Evolutionary conservation across 2,329 filamentous ascomycete genomes (phyloP).

Genomic region (Beauveria sp.): DNA sequence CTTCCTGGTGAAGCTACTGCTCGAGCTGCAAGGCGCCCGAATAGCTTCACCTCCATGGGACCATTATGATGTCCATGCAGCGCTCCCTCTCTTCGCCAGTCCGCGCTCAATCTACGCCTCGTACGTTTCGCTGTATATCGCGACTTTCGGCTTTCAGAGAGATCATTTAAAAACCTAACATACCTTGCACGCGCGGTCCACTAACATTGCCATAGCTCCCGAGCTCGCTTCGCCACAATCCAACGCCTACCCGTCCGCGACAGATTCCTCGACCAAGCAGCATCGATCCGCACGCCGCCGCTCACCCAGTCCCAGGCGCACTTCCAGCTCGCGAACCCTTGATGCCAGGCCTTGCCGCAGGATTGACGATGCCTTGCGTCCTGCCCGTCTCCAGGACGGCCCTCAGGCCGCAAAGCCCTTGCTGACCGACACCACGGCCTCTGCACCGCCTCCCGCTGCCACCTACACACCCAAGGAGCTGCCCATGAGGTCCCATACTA

Average conservation of each 20-base stretch:
- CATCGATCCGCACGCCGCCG: not conserved
- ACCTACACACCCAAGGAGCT: not conserved
- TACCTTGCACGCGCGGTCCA: not conserved
- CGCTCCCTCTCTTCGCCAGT: constrained; percentile 56
- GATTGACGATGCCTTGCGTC: not conserved
- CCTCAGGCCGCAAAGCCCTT: constrained; percentile 5
- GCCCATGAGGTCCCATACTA: not conserved
- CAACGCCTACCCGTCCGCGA: not conserved
- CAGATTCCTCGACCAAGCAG: not conserved
- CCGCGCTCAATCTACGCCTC: constrained; percentile 47
- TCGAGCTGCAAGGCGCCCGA: constrained; percentile 27
- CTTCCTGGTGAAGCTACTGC: constrained; percentile 20
- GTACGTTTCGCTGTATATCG: constrained; percentile 40
- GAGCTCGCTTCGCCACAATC: not conserved
- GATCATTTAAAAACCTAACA: too few relatives aligned
- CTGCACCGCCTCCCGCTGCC: not conserved
- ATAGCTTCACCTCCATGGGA: constrained; percentile 31
- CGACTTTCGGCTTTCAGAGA: not conserved
- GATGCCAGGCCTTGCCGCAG: not conserved
- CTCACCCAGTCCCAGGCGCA: not conserved
- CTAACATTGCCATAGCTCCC: not conserved
- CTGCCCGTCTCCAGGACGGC: constrained; percentile 2
- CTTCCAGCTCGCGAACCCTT: not conserved
- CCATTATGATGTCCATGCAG: constrained; percentile 56
- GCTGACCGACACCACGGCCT: not conserved